Base-by-base conservation (phyloP, 176 grass and related monocot species). In the Cymbopogon citratus region DNA sequence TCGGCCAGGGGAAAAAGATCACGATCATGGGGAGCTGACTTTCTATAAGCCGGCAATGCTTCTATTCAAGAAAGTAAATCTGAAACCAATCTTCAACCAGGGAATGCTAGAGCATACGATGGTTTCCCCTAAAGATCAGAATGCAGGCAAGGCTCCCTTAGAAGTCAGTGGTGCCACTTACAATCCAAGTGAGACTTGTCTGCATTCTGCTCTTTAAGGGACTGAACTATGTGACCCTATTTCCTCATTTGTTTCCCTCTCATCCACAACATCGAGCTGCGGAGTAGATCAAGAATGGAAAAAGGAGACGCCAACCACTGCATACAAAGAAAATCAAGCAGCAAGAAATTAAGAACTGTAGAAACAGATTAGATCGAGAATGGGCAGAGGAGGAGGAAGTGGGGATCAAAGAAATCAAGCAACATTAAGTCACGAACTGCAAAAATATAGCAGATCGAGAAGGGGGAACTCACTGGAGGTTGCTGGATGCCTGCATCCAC, bases 71-170 rank as follows among this genome's bases (percentile, higher is more conserved):
- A 41, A 57, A 73, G 63, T n/a, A 77, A 72, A 66, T 85, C 57
- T 77, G 83, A 77, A 77, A 73, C 67, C n/a, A 56, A 85, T 45
- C 43, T 29, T 85, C 73, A 11, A 7, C 7, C 73, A 85, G 65
- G 26, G 26, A 77, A 76, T 81, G 14, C 34, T 59, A 36, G 57
- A 49, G 14, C 15, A 49, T 18, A 49, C 0, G 46, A 49, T 49
- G 46, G 15, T 15, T 49, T 49, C 6, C n/a, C n/a, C n/a, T 6
- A 15, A 49, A 49, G 46, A 49, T 14, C 46, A 49, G 46, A 81
- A 35, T 72, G 16, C 11, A 57, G 63, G 54, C 9, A 81, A 76
- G 6, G 21, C 71, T 69, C 33, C n/a, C 70, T 36, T 70, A 39
- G 54, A 89, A 56, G 25, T 56, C 29, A 35, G 34, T 64, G 38